Evolutionary conservation across 495 filamentous ascomycete genomes (phyloP).

Genomic region (Bacidia rubella): DNA sequence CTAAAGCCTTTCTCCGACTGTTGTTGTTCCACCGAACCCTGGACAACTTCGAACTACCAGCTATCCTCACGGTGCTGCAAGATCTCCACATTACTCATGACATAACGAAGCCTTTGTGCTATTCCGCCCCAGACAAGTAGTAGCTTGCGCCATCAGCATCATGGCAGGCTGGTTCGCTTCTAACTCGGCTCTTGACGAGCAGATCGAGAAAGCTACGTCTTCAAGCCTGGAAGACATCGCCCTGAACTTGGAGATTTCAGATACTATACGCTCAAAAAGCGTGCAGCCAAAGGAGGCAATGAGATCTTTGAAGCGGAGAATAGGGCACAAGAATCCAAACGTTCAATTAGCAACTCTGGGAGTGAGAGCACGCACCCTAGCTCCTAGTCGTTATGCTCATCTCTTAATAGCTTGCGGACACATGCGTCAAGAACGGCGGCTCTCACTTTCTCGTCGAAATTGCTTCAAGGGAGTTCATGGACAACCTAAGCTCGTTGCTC

Average conservation of each 20-base stretch:
- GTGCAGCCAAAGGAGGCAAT: slow-evolving; percentile 96
- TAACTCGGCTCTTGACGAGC: slow-evolving; percentile 80
- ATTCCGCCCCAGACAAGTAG: no score
- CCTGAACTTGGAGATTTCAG: slow-evolving; percentile 92
- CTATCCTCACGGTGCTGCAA: no score
- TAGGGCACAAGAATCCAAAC: slow-evolving; percentile 94
- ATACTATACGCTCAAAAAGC: slow-evolving; percentile 89
- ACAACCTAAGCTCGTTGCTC: slow-evolving; percentile 81
- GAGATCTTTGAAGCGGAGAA: slow-evolving; percentile 82
- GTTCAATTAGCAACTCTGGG: slow-evolving; percentile 85
- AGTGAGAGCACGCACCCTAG: slow-evolving; percentile 33
- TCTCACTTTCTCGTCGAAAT: slow-evolving; percentile 93
- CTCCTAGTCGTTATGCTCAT: slow-evolving; percentile 7
- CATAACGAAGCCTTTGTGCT: no score
- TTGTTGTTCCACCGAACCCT: no score
- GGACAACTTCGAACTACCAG: no score
- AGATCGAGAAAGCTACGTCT: slow-evolving; percentile 86
- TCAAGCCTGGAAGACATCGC: slow-evolving; percentile 97
- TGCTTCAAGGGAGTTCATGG: slow-evolving; percentile 95
- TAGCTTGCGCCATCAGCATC: no score
- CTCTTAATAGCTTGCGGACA: slow-evolving; percentile 74
- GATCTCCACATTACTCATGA: no score
- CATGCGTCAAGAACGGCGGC: slow-evolving; percentile 96
- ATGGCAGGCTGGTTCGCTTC: slow-evolving; percentile 92
- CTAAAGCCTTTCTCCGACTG: no score